Conservation (phyloP, 305 asterid genomes). For the Stenogyne calaminthoides region DNA sequence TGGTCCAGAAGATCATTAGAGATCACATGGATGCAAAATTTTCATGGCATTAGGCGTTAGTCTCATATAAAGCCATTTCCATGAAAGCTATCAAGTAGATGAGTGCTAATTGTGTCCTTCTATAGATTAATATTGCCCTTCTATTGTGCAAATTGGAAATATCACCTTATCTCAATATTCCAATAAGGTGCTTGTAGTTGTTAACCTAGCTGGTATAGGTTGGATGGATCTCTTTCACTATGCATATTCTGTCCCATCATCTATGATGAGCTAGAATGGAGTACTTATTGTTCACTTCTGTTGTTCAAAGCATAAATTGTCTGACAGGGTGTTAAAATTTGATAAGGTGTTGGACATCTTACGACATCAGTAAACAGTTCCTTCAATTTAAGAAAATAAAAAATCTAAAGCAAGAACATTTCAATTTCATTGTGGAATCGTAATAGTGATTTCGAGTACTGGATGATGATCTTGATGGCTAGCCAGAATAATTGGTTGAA, state of each 20-base stretch:
- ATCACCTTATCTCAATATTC: conserved; percentile 3
- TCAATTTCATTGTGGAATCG: conserved; percentile 17
- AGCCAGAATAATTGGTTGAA: conserved; percentile 16
- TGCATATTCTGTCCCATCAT: conserved; percentile 6
- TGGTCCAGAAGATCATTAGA: neutral
- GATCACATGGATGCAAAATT: neutral
- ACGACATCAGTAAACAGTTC: conserved; percentile 1
- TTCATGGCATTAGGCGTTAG: neutral
- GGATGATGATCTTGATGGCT: conserved; percentile 27
- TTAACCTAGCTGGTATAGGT: conserved; percentile 19
- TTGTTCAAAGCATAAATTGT: conserved; percentile 6
- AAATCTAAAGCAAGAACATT: conserved; percentile 14
- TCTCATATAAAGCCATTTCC: neutral
- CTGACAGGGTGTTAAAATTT: neutral
- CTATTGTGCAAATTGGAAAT: conserved; percentile 5
- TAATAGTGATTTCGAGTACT: conserved; percentile 5
- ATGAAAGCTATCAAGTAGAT: conserved; percentile 5
- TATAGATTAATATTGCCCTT: neutral
- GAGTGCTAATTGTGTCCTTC: conserved; percentile 9
- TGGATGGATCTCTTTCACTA: neutral
- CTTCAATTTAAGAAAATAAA: neutral
- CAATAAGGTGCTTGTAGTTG: neutral
- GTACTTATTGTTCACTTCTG: neutral
- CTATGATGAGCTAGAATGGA: conserved; percentile 11
- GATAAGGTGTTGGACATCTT: neutral